These are phyloP conservation scores for Termitomyces sp. DNA, from an alignment of 768 basidiomycete genomes.

Conservation along the genomic window DNA sequence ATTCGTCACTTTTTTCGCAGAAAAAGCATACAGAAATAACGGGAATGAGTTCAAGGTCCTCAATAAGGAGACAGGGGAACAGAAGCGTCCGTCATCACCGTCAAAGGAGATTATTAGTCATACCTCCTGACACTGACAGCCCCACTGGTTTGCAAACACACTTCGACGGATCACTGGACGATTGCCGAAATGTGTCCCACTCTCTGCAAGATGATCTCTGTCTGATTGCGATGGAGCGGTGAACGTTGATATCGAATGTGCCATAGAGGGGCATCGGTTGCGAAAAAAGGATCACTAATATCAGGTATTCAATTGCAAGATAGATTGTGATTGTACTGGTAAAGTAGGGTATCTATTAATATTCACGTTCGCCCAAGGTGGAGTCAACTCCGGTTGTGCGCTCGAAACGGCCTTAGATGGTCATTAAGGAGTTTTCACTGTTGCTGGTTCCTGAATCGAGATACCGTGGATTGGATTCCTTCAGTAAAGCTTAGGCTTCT, in stretches of 20 bases:
- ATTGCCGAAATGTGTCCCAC: background rate
- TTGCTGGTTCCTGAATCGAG: background rate
- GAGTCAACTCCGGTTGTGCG: background rate
- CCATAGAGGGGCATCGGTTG: background rate
- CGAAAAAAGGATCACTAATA: background rate
- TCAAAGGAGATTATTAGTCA: slow-evolving; percentile 4
- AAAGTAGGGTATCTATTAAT: too few relatives aligned
- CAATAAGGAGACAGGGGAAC: background rate
- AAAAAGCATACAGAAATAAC: background rate
- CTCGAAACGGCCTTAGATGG: background rate
- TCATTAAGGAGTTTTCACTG: background rate
- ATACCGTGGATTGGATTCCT: background rate
- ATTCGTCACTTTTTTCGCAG: slow-evolving; percentile 2
- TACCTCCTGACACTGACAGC: background rate
- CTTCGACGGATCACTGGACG: background rate
- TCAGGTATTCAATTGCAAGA: background rate
- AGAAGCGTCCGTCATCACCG: slow-evolving; percentile 3
- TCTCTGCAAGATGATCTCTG: background rate
- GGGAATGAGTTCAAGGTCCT: background rate
- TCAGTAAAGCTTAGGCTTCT: background rate
- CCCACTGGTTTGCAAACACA: background rate
- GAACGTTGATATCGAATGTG: background rate
- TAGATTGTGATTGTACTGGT: background rate
- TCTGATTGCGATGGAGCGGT: background rate
- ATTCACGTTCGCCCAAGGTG: background rate